Evolutionary conservation across 2,329 filamentous ascomycete species (phyloP), one percentile per base, ranked within the genome.

Genomic region (Sporothrix variecibatus): DNA sequence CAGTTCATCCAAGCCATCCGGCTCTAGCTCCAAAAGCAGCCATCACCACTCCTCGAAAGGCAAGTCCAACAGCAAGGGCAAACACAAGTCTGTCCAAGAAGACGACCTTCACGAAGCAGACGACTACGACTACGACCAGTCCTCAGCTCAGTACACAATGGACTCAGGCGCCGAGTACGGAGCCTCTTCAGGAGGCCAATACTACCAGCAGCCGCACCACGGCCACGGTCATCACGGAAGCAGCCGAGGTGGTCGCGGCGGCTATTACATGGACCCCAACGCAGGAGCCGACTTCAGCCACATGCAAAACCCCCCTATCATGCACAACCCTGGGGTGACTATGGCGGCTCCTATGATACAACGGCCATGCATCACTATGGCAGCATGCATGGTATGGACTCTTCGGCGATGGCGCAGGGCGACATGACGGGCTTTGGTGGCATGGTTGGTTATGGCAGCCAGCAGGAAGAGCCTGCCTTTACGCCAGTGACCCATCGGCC

Each of bases 401-500:
- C 62, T 26, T 64, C n/a, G 9, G 6, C 31, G 12, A 53, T 56
- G 28, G 8, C 60, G 31, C 71, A 72, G 11, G 62, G 20, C 26
- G 67, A 26, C 69, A 43, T 71, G 51, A 4, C 38, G 2, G 69
- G 46, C 40, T 6, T 20, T 4, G 31, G 40, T 23, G 40, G 40
- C 53, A 58, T 34, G 15, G 26, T 26, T 7, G 69, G n/a, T 20
- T 28, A 34, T n/a, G 17, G 26, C 60, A 23, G 17, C 5, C 17
- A 8, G 9, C 34, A 46, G 9, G 40, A 23, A 31, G 34, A 34
- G 7, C 5, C 26, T 17, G 11, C 26, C 1, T 28, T 65, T 12
- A 77, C 76, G 1, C 76, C 75, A 0, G 64, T 75, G 15, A 76
- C 76, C 3, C 60, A 49, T 4, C 72, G 75, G 1, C 3, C 51